phyloP scores from a whole-genome alignment of 768 basidiomycete genomes.

The Lentinula aciculospora region DNA sequence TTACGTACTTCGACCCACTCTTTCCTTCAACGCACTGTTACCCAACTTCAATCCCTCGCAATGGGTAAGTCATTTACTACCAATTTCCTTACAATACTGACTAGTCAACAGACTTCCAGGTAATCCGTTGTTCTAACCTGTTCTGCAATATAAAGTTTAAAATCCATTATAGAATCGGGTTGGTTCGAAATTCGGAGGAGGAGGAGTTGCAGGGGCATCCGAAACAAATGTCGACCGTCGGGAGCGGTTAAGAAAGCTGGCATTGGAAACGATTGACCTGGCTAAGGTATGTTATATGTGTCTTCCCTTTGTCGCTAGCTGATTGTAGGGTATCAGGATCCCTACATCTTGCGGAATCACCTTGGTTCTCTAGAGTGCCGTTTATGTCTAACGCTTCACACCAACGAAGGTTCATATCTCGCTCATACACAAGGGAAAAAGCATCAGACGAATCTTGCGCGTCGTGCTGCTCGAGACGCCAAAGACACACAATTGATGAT shows the following conservation, averaged over 20 bases:
- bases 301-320: conserved; percentile 5
- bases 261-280: conserved; percentile 94
- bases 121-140: conserved; percentile 20
- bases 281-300: conserved; percentile 64
- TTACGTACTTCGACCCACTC: not conserved
- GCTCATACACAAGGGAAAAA: conserved; percentile 99
- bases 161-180: conserved; percentile 72
- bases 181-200: conserved; percentile 93
- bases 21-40: not conserved
- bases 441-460: conserved; percentile 96
- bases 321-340: conserved; percentile 55
- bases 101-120: conserved; percentile 58
- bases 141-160: not conserved
- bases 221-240: conserved; percentile 95
- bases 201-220: conserved; percentile 91
- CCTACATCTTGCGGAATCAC: conserved; percentile 98
- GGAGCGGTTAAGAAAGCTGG: conserved; percentile 91
- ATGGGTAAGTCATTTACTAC: conserved; percentile 7
- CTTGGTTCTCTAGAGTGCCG: conserved; percentile 98
- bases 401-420: conserved; percentile 99
- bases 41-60: not conserved
- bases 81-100: not conserved
- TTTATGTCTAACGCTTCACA: conserved; percentile 94
- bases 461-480: conserved; percentile 94
- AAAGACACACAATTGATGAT: conserved; percentile 92